Conservation (phyloP, 345 rosid genomes). For the Hypericum perforatum region DNA sequence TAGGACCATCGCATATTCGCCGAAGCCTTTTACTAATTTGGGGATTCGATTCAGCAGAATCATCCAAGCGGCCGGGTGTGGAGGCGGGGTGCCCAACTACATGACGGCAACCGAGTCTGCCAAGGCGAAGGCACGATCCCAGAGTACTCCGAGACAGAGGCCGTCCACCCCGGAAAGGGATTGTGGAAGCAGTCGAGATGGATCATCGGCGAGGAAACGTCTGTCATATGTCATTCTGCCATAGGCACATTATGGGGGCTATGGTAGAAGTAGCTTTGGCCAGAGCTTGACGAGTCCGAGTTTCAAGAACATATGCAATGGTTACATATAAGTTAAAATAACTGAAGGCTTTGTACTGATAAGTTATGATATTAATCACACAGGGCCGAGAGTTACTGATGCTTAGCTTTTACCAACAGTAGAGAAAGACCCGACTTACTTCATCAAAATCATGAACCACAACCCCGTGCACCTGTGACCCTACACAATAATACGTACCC, state of each 20-base stretch:
- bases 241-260: slow-evolving; percentile 1
- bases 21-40: too few species aligned
- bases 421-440: too few species aligned
- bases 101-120: slow-evolving; percentile 19
- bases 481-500: too few species aligned
- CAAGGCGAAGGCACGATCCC: slow-evolving; percentile 28
- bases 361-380: too few species aligned
- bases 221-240: slow-evolving; percentile 46
- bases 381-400: too few species aligned
- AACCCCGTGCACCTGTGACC: too few species aligned
- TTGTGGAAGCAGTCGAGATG: slow-evolving; percentile 12
- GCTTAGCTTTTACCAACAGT: too few species aligned
- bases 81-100: slow-evolving; percentile 15
- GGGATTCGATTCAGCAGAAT: too few species aligned
- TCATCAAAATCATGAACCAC: too few species aligned
- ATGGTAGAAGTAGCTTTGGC: slow-evolving; percentile 11
- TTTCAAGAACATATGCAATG: slow-evolving; percentile 54
- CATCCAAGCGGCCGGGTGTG: background rate
- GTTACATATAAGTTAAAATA: slow-evolving; percentile 42
- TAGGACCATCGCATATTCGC: too few species aligned
- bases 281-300: slow-evolving; percentile 58
- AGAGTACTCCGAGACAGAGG: slow-evolving; percentile 67
- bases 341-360: background rate
- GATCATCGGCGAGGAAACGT: slow-evolving; percentile 45
- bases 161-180: slow-evolving; percentile 44